These are phyloP conservation scores for Parathielavia appendiculata DNA, from an alignment of 495 filamentous ascomycete species.

Conservation along the genomic window DNA sequence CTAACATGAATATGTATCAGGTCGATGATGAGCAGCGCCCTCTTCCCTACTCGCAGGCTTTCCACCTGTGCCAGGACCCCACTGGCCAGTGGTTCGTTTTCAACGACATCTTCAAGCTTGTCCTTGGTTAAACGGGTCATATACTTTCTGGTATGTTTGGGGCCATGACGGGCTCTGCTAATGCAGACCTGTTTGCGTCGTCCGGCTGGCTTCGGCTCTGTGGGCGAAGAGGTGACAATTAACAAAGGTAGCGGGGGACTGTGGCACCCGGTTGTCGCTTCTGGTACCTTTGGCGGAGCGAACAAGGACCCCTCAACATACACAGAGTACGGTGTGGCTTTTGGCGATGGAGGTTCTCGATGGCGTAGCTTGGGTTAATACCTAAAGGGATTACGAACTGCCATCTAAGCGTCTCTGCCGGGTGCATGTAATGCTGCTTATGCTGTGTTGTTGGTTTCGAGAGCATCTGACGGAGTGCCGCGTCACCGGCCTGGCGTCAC, in stretches of 20 bases:
- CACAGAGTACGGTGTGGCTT: background rate
- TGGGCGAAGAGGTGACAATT: background rate
- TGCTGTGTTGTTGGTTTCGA: background rate
- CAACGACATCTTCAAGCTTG: slow-evolving; percentile 88
- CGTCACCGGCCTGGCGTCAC: slow-evolving; percentile 6
- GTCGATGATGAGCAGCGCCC: slow-evolving; percentile 74
- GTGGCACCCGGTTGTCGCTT: background rate
- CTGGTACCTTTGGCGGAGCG: background rate
- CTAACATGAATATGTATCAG: slow-evolving; percentile 39
- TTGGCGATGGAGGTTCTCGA: slow-evolving; percentile 1
- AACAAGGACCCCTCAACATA: background rate
- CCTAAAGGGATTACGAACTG: slow-evolving; percentile 6
- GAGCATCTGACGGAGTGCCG: background rate
- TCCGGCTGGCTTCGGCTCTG: background rate
- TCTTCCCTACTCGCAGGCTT: slow-evolving; percentile 80
- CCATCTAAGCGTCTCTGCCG: background rate
- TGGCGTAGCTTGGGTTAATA: slow-evolving; percentile 14
- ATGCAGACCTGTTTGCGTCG: slow-evolving; percentile 1
- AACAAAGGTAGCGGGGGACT: background rate
- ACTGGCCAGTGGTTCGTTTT: slow-evolving; percentile 70
- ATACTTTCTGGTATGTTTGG: background rate
- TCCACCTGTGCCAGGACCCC: slow-evolving; percentile 71
- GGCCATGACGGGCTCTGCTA: background rate
- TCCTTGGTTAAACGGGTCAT: slow-evolving; percentile 48
- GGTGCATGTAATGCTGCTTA: background rate